Conservation (phyloP, 108 stramenopile species). For the Fistulifera pelliculosa region DNA sequence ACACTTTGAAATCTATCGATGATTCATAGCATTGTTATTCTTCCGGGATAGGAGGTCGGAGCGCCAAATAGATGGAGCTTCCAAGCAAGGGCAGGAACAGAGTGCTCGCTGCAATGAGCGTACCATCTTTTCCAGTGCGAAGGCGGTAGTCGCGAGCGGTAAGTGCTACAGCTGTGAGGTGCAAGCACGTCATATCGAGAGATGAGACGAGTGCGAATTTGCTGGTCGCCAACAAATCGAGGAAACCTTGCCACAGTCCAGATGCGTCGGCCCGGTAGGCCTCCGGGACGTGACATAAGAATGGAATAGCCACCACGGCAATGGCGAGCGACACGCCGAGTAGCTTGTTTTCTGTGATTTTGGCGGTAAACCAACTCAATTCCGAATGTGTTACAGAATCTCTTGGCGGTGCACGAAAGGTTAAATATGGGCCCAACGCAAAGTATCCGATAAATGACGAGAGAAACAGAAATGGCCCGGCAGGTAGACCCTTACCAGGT, state of each 20-base stretch:
- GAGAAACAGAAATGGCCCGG: constrained; percentile 47
- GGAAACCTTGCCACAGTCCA: constrained; percentile 12
- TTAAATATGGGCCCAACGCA: constrained; percentile 38
- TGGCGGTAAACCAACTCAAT: constrained; percentile 51
- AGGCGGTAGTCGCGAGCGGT: constrained; percentile 44
- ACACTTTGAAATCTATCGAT: no score
- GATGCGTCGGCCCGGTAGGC: constrained; percentile 3
- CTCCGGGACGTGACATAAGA: constrained; percentile 8
- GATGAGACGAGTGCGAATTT: constrained; percentile 43
- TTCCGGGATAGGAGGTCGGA: constrained; percentile 34
- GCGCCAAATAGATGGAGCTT: constrained; percentile 37
- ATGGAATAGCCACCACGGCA: constrained; percentile 10
- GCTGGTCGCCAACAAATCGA: constrained; percentile 18
- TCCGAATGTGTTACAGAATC: constrained; percentile 16
- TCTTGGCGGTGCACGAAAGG: constrained; percentile 30
- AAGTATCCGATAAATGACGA: constrained; percentile 39
- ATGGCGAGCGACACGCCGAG: constrained; percentile 15
- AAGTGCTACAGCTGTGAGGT: constrained; percentile 29
- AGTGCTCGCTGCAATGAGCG: constrained; percentile 33
- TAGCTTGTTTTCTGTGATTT: constrained; percentile 55
- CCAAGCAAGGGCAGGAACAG: constrained; percentile 45
- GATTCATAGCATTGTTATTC: no score
- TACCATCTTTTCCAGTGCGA: constrained; percentile 12
- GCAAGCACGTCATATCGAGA: constrained; percentile 45
- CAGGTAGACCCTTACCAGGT: constrained; percentile 24